These are phyloP conservation scores for Cucumis sativus DNA, from an alignment of 306 rosid genomes.

Conservation along the genomic window DNA sequence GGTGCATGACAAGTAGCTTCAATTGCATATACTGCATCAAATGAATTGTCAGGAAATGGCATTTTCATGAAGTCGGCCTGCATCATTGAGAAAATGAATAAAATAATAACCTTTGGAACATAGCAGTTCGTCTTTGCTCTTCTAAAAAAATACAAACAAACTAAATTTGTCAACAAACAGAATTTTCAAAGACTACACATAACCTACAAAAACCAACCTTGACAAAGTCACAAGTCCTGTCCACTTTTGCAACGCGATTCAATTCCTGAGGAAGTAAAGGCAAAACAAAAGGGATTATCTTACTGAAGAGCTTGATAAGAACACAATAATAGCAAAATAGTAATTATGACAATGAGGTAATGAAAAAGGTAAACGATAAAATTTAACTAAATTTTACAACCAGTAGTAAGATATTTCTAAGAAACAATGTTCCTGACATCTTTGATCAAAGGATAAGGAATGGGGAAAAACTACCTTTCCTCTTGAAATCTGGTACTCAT, in stretches of 20 bases:
- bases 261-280: conserved; percentile 38
- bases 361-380: not conserved
- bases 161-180: not conserved
- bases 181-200: not conserved
- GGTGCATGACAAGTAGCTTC: conserved; percentile 99
- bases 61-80: conserved; percentile 98
- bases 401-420: not conserved
- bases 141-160: not conserved
- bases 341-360: not conserved
- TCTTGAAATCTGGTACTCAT: conserved; percentile 83
- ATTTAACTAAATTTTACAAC: not conserved
- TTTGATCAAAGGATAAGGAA: not conserved
- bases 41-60: conserved; percentile 69
- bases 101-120: not conserved
- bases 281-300: not conserved
- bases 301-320: not conserved
- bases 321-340: not conserved
- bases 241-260: conserved; percentile 46
- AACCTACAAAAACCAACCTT: conserved; percentile 44
- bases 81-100: conserved; percentile 14
- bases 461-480: conserved; percentile 46
- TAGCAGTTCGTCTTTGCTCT: not conserved
- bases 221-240: conserved; percentile 61
- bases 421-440: not conserved
- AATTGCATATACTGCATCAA: conserved; percentile 93